Percentiles rank a stretch among this genome's conserved stretches.
Evolutionary conservation across 148 eudicot species (phyloP).

Genomic region (Chenopodium berlandieri): DNA sequence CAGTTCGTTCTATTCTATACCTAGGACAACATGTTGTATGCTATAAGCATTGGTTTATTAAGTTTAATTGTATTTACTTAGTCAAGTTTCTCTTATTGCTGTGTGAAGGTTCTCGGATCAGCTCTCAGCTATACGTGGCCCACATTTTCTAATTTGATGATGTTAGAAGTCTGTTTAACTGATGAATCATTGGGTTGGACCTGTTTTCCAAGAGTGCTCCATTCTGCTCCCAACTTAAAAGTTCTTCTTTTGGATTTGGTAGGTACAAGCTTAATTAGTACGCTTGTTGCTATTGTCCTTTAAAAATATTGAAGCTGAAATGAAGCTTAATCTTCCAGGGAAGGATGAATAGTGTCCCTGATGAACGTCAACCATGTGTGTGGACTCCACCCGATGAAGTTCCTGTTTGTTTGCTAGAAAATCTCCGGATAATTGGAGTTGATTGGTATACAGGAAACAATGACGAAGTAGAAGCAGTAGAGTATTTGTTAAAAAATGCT

Average conservation of each 20-base stretch:
- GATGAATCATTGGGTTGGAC: background rate
- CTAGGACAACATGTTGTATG: too few species aligned
- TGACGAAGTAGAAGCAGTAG: background rate
- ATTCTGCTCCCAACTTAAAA: constrained; percentile 5
- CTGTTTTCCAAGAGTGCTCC: constrained; percentile 1
- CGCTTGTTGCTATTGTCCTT: background rate
- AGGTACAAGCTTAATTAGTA: background rate
- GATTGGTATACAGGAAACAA: background rate
- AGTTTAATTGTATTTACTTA: too few species aligned
- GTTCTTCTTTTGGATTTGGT: constrained; percentile 11
- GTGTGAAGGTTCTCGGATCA: background rate
- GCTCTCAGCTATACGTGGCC: constrained; percentile 5
- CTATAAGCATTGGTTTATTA: too few species aligned
- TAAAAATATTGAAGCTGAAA: background rate
- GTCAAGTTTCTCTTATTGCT: too few species aligned
- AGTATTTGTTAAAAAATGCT: too few species aligned
- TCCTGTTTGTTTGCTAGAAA: background rate
- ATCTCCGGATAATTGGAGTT: background rate
- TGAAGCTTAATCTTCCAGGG: background rate
- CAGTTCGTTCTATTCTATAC: background rate
- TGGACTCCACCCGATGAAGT: constrained; percentile 4
- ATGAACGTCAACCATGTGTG: background rate
- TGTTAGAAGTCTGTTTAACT: background rate
- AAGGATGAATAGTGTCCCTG: background rate
- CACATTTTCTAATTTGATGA: background rate